Conservation (phyloP, 179 eudicot genomes). For the Nepenthes alata region DNA sequence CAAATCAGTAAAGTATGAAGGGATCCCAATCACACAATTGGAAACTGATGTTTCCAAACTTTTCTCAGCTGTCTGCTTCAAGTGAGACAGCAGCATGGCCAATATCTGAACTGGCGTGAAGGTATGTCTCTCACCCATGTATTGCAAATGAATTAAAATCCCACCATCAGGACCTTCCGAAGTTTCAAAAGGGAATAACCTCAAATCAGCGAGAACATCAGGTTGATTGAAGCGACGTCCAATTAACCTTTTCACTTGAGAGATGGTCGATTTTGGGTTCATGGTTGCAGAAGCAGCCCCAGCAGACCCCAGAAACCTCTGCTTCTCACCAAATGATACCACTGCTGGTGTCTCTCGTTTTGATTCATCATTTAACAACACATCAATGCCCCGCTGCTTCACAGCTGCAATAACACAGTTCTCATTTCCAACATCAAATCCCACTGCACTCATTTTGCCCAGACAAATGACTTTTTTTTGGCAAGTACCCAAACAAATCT, state of each 20-base stretch:
- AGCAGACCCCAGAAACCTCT: constrained; percentile 73
- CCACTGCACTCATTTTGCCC: constrained; percentile 69
- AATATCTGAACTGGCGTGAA: constrained; percentile 78
- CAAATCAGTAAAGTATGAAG: constrained; percentile 65
- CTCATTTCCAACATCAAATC: constrained; percentile 88
- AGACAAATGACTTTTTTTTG: too few relatives aligned
- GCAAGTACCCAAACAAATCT: not conserved
- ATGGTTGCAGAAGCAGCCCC: constrained; percentile 76
- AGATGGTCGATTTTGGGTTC: constrained; percentile 76
- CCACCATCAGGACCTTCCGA: constrained; percentile 67
- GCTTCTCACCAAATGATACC: constrained; percentile 86
- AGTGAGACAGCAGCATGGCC: constrained; percentile 81
- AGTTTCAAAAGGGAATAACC: constrained; percentile 66
- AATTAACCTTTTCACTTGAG: constrained; percentile 69
- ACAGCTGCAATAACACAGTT: constrained; percentile 77
- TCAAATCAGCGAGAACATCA: constrained; percentile 49
- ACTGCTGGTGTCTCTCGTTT: constrained; percentile 76
- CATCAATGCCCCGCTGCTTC: constrained; percentile 78
- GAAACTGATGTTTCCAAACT: constrained; percentile 33
- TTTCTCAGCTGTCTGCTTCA: constrained; percentile 67
- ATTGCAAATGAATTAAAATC: constrained; percentile 53
- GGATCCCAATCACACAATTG: constrained; percentile 81
- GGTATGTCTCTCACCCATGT: constrained; percentile 35
- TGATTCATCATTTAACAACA: constrained; percentile 78
- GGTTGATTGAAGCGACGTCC: constrained; percentile 44